Evolutionary conservation across 257 asterid species (phyloP), one percentile per base, ranked within the genome.

Genomic region (Nicotiana knightiana): DNA sequence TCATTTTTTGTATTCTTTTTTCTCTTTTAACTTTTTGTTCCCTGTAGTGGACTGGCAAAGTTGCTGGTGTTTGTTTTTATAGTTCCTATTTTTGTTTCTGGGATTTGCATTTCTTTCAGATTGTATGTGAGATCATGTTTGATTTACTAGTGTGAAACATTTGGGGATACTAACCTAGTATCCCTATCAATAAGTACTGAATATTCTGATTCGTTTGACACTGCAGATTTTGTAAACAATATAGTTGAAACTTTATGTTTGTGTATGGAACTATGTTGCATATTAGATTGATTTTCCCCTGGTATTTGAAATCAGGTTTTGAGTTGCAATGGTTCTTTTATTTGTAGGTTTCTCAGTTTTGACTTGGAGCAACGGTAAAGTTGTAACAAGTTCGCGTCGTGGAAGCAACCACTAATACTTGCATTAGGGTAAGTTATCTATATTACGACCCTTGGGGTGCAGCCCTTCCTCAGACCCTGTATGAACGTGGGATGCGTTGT

Each of bases 41-140:
- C 84, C 84, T 90, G 89, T 87, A 86, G 81, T 86, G 89, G 87
- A 85, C 90, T 81, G 84, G 90, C 85, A 10, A 81, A 85, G 82
- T 80, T 84, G 86, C 88, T 67, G 85, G 83, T 55, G 48, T 73
- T 75, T 87, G 86, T 77, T 65, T 63, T 83, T 63, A 70, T 62
- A 77, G 84, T 86, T 86, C 80, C 77, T 15, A 17, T 55, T 83
- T 79, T 65, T 65, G 83, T 58, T 70, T 81, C 82, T 87, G 89
- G 88, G 89, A 88, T 83, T 81, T 89, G 87, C 88, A 84, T 82
- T 83, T 83, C 79, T 81, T 89, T 87, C 88, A 82, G 88, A 79
- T 86, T 92, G 91, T 88, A 83, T 89, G 93, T 81, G 91, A 86
- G 91, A 73, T 85, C 85, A 83, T 87, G 91, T 89, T 88, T 89